These are phyloP conservation scores for Cystobasidiopsis lactophilus DNA, from an alignment of 768 basidiomycete genomes.

Conservation along the genomic window DNA sequence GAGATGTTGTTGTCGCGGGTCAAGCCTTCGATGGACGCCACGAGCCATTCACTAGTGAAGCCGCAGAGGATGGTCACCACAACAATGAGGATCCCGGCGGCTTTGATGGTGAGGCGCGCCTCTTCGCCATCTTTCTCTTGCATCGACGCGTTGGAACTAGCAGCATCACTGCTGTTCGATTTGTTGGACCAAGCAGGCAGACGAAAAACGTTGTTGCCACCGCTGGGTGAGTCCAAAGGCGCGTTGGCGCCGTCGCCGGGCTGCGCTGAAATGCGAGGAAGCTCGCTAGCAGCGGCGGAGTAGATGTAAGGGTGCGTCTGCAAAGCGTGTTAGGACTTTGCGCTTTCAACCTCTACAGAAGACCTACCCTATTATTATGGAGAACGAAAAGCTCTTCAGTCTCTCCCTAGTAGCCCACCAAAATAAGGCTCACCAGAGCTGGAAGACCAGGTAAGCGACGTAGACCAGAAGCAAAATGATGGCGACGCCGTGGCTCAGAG, in stretches of 20 bases:
- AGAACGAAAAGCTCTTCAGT: too few species aligned
- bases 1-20: constrained; percentile 35
- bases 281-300: neutral
- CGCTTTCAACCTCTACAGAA: too few species aligned
- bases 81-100: constrained; percentile 12
- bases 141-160: neutral
- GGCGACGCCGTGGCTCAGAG: constrained; percentile 25
- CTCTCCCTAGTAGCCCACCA: too few species aligned
- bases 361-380: too few species aligned
- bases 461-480: constrained; percentile 58
- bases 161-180: constrained; percentile 3
- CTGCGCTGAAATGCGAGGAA: neutral
- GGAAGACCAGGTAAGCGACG: constrained; percentile 52
- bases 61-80: constrained; percentile 28
- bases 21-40: constrained; percentile 53
- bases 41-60: constrained; percentile 44
- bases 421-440: too few species aligned
- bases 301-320: constrained; percentile 12
- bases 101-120: constrained; percentile 11
- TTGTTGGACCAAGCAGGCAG: neutral
- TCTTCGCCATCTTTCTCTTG: constrained; percentile 6
- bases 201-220: constrained; percentile 6
- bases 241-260: neutral
- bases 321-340: too few species aligned
- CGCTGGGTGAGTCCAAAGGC: neutral